Percentiles rank a stretch among this genome's conserved stretches.
phyloP scores from a whole-genome alignment of 164 flowering plant species.

The grape (Vitis vinifera) region ASM3070453v1 NC_081818.1:6239001-6239500 shows the following conservation, averaged over 20 bases:
- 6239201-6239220: slow-evolving; percentile 24
- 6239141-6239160: slow-evolving; percentile 50
- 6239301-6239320: slow-evolving; percentile 34
- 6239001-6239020: not conserved
- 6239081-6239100: slow-evolving; percentile 45
- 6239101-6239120: slow-evolving; percentile 48
- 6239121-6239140: slow-evolving; percentile 64
- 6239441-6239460: slow-evolving; percentile 39
- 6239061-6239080: slow-evolving; percentile 42
- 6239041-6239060: not conserved
- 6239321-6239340: slow-evolving; percentile 30
- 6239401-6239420: slow-evolving; percentile 47
- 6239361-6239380: slow-evolving; percentile 20
- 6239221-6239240: not conserved
- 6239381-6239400: slow-evolving; percentile 28
- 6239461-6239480: slow-evolving; percentile 35
- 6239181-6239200: slow-evolving; percentile 65
- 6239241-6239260: not conserved
- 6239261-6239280: not conserved
- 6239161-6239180: slow-evolving; percentile 48
- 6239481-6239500: slow-evolving; percentile 38
- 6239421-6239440: slow-evolving; percentile 35
- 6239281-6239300: slow-evolving; percentile 46
- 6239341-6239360: slow-evolving; percentile 26
- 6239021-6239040: not conserved